Percentiles rank a stretch among this genome's conserved stretches.
Conservation (phyloP, 768 basidiomycete species). For the Collybiopsis luxurians region DNA sequence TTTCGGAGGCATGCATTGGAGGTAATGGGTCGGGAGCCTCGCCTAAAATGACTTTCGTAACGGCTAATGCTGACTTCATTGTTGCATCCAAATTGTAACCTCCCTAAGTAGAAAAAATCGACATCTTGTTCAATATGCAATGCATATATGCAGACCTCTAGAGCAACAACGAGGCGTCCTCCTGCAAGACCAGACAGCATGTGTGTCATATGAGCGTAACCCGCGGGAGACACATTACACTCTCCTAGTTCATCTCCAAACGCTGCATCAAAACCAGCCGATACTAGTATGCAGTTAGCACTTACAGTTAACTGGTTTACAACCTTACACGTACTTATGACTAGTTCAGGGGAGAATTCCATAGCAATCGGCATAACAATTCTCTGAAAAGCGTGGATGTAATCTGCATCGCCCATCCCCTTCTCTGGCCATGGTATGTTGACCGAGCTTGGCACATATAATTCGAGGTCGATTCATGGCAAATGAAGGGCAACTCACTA, state of each 20-base stretch:
- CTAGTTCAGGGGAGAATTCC: slow-evolving; percentile 94
- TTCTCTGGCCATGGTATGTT: slow-evolving; percentile 92
- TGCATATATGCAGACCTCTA: slow-evolving; percentile 64
- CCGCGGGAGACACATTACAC: slow-evolving; percentile 87
- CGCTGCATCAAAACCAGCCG: slow-evolving; percentile 97
- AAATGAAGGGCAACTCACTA: slow-evolving; percentile 52
- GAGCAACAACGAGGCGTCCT: slow-evolving; percentile 87
- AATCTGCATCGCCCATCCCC: slow-evolving; percentile 94
- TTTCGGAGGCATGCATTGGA: slow-evolving; percentile 71
- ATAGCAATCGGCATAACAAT: slow-evolving; percentile 96
- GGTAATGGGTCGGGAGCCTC: slow-evolving; percentile 77
- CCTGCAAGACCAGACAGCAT: slow-evolving; percentile 89
- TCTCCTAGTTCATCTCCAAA: slow-evolving; percentile 89
- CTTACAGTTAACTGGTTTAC: no score
- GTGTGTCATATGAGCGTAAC: slow-evolving; percentile 98
- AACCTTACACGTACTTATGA: slow-evolving; percentile 72
- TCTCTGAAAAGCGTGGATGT: slow-evolving; percentile 93
- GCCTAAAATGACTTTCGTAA: slow-evolving; percentile 84
- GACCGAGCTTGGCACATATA: slow-evolving; percentile 61
- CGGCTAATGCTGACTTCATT: slow-evolving; percentile 83
- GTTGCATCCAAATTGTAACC: slow-evolving; percentile 94
- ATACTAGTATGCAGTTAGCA: slow-evolving; percentile 52
- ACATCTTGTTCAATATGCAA: neutral
- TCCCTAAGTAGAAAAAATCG: slow-evolving; percentile 52
- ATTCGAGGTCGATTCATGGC: slow-evolving; percentile 2